Conservation (phyloP, 2,329 filamentous ascomycete species). For the Cladosporium sp. region DNA sequence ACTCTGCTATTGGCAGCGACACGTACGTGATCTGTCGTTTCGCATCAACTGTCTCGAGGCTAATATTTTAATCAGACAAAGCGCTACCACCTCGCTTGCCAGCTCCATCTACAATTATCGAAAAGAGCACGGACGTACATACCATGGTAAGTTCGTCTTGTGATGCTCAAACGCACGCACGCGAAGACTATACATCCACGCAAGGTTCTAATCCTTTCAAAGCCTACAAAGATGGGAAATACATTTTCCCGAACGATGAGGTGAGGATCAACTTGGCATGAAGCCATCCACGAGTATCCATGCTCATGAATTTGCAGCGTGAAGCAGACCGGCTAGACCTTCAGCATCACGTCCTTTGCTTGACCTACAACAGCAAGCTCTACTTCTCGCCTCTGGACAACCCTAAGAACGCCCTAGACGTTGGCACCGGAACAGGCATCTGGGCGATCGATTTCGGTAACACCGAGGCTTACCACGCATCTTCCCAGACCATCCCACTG, state of each 20-base stretch:
- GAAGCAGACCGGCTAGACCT: conserved; percentile 34
- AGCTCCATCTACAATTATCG: conserved; percentile 34
- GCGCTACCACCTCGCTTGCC: conserved; percentile 29
- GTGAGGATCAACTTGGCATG: conserved; percentile 15
- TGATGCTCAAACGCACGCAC: neutral
- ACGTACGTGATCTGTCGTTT: conserved; percentile 19
- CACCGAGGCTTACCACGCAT: neutral
- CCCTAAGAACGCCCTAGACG: conserved; percentile 41
- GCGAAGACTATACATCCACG: too few relatives aligned
- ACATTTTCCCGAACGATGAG: conserved; percentile 38
- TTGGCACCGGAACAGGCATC: conserved; percentile 49
- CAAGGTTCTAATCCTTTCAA: neutral
- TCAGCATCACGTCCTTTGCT: conserved; percentile 42
- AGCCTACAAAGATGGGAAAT: conserved; percentile 36
- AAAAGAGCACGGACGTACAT: conserved; percentile 32
- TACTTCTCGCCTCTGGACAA: conserved; percentile 40
- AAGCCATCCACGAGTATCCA: neutral
- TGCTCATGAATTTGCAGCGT: conserved; percentile 20
- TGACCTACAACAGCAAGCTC: conserved; percentile 41
- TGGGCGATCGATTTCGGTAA: conserved; percentile 52
- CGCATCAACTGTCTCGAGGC: neutral
- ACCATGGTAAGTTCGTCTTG: conserved; percentile 26
- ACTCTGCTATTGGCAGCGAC: conserved; percentile 32
- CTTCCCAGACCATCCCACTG: neutral
- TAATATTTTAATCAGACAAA: conserved; percentile 23